Evolutionary conservation across 1,284 basidiomycete species (phyloP), one percentile per base, ranked within the genome.

Genomic region (Cryptococcus depauperatus): DNA sequence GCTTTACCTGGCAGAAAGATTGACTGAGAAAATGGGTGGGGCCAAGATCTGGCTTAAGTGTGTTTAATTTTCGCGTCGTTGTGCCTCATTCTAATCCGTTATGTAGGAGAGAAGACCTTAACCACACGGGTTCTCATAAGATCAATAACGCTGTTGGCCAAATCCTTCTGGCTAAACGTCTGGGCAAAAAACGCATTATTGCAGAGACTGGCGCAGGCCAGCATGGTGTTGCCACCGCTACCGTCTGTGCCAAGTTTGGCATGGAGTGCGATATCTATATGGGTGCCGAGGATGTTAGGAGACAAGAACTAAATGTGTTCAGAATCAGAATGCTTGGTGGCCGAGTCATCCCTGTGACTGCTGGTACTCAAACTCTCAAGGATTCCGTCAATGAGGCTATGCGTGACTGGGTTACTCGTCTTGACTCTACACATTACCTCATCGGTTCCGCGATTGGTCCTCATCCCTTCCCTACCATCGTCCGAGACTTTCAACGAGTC

Each of bases 161-260:
- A 82, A 90, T 97, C 54, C 77, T 99, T 14, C 80, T 99, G 27
- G 95, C 95, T 4, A 80, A 80, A 48, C 79, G 93, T 37, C 74
- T 98, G 54, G 93, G 95, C 25, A 99, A 99, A 76, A 95, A 78
- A 39, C 80, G 92, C 42, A 97, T 99, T 66, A 97, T 98, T 56
- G 92, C 93, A 40, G 95, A 99, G 76, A 98, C 95, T 1, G 93
- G 93, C 51, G 93, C 95, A 0, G 95, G 95, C 25, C 93, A 98
- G 69, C 95, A 99, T 70, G 95, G 95, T 69, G 92, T 98, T 18
- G 95, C 95, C 8, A 97, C 93, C 32, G 95, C 95, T 0, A 98
- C 93, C 2, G 95, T 90, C 8, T 98, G 95, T 59, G 93, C 93
- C 39, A 86, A 87, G 59, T 98, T 98, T 62, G 92, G 89, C 13